phyloP scores from a whole-genome alignment of 495 filamentous ascomycete species.

The Neurospora sp. region DNA sequence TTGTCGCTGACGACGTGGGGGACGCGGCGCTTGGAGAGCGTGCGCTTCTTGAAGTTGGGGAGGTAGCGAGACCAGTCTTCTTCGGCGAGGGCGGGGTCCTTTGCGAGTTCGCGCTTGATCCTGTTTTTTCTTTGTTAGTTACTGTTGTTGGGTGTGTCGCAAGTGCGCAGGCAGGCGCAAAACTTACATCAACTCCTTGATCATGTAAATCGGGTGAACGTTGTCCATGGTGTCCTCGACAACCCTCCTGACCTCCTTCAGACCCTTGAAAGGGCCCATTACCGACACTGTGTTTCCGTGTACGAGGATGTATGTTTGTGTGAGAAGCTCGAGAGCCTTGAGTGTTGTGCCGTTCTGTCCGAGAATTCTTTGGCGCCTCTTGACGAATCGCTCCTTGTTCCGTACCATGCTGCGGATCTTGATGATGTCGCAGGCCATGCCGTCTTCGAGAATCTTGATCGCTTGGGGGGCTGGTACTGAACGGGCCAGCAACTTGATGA shows the following conservation, averaged over 20 bases:
- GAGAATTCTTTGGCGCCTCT: conserved; percentile 84
- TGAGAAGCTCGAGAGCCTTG: conserved; percentile 93
- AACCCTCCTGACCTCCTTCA: conserved; percentile 86
- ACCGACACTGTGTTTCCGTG: conserved; percentile 92
- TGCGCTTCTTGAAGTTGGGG: conserved; percentile 96
- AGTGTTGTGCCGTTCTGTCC: conserved; percentile 48
- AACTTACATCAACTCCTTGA: conserved; percentile 80
- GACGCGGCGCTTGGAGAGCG: conserved; percentile 68
- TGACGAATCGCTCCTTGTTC: conserved; percentile 96
- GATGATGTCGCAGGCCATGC: conserved; percentile 81
- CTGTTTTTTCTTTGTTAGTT: conserved; percentile 10
- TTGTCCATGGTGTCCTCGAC: conserved; percentile 97
- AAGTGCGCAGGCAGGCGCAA: not conserved
- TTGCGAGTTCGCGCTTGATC: conserved; percentile 97
- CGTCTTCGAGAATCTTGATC: conserved; percentile 89
- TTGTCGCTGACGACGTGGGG: conserved; percentile 89
- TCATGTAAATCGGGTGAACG: conserved; percentile 57
- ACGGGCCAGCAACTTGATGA: conserved; percentile 85
- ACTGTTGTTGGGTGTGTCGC: not conserved
- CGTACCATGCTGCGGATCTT: conserved; percentile 80
- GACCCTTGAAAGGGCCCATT: conserved; percentile 84
- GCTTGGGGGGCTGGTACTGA: conserved; percentile 90
- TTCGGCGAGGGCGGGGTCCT: conserved; percentile 76
- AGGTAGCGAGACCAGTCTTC: conserved; percentile 96
- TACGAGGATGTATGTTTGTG: conserved; percentile 85